These are phyloP conservation scores for Fusarium oxysporum DNA, from an alignment of 2,329 filamentous ascomycete species.

Conservation along the genomic window DNA sequence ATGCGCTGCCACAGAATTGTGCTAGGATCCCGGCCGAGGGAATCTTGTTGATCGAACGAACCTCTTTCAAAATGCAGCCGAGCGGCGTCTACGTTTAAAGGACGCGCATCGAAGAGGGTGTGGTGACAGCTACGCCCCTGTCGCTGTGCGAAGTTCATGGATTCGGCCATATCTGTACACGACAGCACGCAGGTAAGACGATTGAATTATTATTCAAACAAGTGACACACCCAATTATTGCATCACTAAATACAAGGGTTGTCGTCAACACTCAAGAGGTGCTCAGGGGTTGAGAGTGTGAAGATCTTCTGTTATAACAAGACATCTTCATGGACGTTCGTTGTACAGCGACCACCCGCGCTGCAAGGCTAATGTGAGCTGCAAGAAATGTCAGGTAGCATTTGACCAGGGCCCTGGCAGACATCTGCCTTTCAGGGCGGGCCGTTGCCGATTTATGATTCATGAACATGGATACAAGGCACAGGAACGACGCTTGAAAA, in stretches of 20 bases:
- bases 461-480: conserved; percentile 6
- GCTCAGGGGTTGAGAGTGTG: neutral
- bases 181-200: neutral
- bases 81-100: conserved; percentile 22
- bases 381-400: conserved; percentile 39
- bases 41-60: conserved; percentile 29
- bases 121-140: conserved; percentile 5
- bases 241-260: neutral
- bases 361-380: conserved; percentile 36
- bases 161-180: conserved; percentile 1
- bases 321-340: conserved; percentile 16
- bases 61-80: conserved; percentile 25
- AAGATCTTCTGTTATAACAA: conserved; percentile 9
- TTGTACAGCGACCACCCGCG: conserved; percentile 3
- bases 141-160: neutral
- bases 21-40: conserved; percentile 31
- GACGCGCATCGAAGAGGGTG: conserved; percentile 23
- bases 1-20: conserved; percentile 13
- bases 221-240: neutral
- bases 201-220: neutral
- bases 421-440: conserved; percentile 25
- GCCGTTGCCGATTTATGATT: conserved; percentile 31
- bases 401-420: conserved; percentile 29
- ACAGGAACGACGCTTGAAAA: neutral
- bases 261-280: neutral